Evolutionary conservation across 768 basidiomycete genomes (phyloP).

Genomic region (Tylopilus felleus): DNA sequence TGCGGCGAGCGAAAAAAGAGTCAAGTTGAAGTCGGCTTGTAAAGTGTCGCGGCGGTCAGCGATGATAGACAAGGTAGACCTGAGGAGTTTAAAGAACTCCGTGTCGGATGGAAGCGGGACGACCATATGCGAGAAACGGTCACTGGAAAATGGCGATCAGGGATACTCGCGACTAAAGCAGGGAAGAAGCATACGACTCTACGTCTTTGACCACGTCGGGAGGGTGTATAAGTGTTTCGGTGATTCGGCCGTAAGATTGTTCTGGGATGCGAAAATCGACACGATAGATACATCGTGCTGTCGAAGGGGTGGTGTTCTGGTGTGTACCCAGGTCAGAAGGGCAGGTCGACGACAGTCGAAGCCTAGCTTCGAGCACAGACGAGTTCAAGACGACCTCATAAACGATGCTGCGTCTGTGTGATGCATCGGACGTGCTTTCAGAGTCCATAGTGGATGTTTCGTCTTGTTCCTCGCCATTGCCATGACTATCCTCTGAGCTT

Average conservation of each 20-base stretch:
- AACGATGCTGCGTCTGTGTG: slow-evolving; percentile 32
- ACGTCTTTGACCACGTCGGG: neutral
- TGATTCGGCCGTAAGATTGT: slow-evolving; percentile 4
- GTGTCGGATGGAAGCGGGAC: slow-evolving; percentile 79
- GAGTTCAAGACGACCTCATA: slow-evolving; percentile 56
- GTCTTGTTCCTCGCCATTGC: too few species aligned
- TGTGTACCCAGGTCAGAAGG: neutral
- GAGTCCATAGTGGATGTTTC: neutral
- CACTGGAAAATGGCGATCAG: slow-evolving; percentile 6
- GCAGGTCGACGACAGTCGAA: slow-evolving; percentile 47
- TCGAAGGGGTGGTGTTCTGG: neutral
- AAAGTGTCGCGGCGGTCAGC: slow-evolving; percentile 49
- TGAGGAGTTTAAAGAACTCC: slow-evolving; percentile 76
- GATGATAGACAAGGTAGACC: slow-evolving; percentile 54
- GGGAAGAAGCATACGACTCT: slow-evolving; percentile 8
- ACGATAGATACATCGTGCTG: slow-evolving; percentile 8
- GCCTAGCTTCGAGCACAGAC: slow-evolving; percentile 51
- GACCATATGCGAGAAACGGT: slow-evolving; percentile 48
- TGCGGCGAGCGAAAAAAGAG: slow-evolving; percentile 47
- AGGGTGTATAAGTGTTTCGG: slow-evolving; percentile 3
- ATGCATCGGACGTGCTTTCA: neutral
- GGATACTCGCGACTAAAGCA: neutral
- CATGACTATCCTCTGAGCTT: slow-evolving; percentile 6
- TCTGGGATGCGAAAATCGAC: slow-evolving; percentile 15
- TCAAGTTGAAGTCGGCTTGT: slow-evolving; percentile 46